Percentiles rank a stretch among this genome's conserved stretches.
Conservation (phyloP, 2,329 filamentous ascomycete species). For the Calonectria hawksworthii region DNA sequence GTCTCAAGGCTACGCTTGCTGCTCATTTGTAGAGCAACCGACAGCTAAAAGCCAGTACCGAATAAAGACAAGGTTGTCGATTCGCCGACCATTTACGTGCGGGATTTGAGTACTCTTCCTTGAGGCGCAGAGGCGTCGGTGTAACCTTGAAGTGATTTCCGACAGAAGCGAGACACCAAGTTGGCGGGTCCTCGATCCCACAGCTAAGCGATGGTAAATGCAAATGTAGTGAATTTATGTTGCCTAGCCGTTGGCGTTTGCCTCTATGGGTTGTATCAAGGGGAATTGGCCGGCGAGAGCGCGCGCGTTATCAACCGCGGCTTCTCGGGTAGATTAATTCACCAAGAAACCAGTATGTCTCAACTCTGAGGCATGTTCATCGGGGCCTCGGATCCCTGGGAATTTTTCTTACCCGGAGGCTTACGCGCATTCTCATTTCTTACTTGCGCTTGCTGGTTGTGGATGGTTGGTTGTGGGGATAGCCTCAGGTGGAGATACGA, state of each 20-base stretch:
- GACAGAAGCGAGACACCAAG: background rate
- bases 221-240: background rate
- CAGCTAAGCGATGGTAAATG: background rate
- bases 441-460: background rate
- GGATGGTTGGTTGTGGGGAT: background rate
- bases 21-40: background rate
- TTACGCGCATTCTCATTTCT: background rate
- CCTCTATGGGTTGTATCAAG: background rate
- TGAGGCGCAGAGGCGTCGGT: too few relatives aligned
- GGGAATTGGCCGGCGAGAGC: background rate
- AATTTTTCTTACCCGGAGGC: background rate
- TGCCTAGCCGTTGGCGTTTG: too few relatives aligned
- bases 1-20: background rate
- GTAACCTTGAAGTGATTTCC: background rate
- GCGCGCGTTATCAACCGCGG: background rate
- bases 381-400: too few relatives aligned
- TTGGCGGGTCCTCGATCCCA: background rate
- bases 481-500: slow-evolving; percentile 2
- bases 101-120: background rate
- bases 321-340: background rate
- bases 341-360: background rate
- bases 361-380: background rate
- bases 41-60: background rate
- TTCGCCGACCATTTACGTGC: too few relatives aligned
- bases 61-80: background rate